phyloP scores from a whole-genome alignment of 352 stramenopile species.

The Thraustotheca clavata region DNA sequence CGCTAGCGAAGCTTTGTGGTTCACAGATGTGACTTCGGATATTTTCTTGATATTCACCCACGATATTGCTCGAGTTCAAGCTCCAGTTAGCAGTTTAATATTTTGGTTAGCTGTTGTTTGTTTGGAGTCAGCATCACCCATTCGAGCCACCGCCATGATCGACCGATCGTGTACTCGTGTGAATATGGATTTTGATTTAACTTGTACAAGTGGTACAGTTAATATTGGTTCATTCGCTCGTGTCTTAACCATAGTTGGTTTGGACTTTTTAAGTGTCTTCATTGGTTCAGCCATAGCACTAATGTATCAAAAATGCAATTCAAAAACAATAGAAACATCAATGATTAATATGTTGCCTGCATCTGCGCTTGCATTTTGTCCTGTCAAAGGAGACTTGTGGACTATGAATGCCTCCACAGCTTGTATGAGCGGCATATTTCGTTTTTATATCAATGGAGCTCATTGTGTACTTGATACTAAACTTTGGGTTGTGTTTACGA shows the following conservation, averaged over 20 bases:
- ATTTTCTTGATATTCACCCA: neutral
- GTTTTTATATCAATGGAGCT: too few relatives aligned
- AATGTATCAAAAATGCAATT: neutral
- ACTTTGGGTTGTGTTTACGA: neutral
- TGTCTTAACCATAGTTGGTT: neutral
- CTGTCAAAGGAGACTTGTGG: neutral
- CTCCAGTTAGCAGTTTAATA: neutral
- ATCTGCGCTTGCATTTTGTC: neutral
- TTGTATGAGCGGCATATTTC: neutral
- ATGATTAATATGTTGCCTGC: neutral
- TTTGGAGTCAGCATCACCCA: neutral
- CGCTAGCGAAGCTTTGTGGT: conserved; percentile 6
- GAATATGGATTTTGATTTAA: neutral
- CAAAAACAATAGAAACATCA: neutral
- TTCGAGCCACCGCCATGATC: neutral
- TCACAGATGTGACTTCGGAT: conserved; percentile 9
- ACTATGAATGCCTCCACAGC: neutral
- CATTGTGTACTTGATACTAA: neutral
- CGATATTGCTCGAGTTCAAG: neutral
- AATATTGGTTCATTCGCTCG: neutral
- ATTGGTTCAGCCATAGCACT: neutral
- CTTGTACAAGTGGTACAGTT: neutral
- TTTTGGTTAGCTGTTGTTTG: neutral
- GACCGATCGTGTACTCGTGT: neutral
- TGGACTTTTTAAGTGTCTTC: neutral